Evolutionary conservation across 1,284 basidiomycete genomes (phyloP).

Genomic region (Boletellus sp.): DNA sequence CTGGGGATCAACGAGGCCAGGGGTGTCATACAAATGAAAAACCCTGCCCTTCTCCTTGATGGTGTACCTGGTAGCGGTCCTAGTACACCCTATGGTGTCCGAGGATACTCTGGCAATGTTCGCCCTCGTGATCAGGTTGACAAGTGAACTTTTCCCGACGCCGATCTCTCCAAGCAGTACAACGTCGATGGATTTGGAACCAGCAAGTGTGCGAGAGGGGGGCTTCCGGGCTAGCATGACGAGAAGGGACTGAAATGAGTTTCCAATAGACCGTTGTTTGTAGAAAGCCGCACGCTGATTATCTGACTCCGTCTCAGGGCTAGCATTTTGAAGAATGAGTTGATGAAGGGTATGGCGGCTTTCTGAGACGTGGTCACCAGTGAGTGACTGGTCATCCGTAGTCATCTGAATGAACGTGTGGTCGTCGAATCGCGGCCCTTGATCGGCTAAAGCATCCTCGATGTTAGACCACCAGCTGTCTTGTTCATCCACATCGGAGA

Average conservation of each 20-base stretch:
- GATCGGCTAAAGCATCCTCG: slow-evolving; percentile 2
- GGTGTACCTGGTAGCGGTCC: slow-evolving; percentile 8
- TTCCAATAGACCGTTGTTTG: slow-evolving; percentile 8
- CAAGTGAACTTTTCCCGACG: slow-evolving; percentile 31
- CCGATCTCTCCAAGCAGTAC: slow-evolving; percentile 26
- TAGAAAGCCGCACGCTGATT: slow-evolving; percentile 5
- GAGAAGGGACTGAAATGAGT: slow-evolving; percentile 18
- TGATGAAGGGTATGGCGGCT: slow-evolving; percentile 11
- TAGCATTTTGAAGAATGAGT: slow-evolving; percentile 16
- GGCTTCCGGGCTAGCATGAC: slow-evolving; percentile 6
- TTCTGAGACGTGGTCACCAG: slow-evolving; percentile 5
- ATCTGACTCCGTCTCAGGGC: slow-evolving; percentile 5
- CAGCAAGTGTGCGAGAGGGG: neutral
- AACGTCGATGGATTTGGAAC: slow-evolving; percentile 11
- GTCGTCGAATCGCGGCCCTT: slow-evolving; percentile 16
- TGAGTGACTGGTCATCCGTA: neutral
- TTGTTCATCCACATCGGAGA: slow-evolving; percentile 8
- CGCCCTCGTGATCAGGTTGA: slow-evolving; percentile 20
- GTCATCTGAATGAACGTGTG: slow-evolving; percentile 18
- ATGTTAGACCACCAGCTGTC: slow-evolving; percentile 23
- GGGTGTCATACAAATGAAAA: slow-evolving; percentile 37
- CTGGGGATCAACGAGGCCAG: slow-evolving; percentile 39
- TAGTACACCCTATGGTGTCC: slow-evolving; percentile 24
- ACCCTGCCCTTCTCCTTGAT: slow-evolving; percentile 14
- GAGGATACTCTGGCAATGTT: slow-evolving; percentile 21